Conservation (phyloP, 441 rosid genomes). For the Pelargonium cotyledonis region DNA sequence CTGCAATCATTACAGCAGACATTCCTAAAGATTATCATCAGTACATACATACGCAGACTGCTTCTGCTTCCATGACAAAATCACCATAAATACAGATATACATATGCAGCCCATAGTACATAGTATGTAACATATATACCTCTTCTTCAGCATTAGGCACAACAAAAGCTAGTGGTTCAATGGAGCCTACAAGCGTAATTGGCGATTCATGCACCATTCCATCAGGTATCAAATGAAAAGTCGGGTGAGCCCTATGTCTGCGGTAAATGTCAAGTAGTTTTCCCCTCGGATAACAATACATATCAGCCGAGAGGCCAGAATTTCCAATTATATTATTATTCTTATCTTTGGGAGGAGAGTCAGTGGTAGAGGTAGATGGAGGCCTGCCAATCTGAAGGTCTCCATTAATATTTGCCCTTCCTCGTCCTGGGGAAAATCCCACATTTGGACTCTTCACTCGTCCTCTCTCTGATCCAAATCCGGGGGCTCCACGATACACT, state of each 20-base stretch:
- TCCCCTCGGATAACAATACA: slow-evolving; percentile 68
- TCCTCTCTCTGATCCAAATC: slow-evolving; percentile 72
- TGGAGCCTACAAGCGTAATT: slow-evolving; percentile 31
- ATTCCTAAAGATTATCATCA: neutral
- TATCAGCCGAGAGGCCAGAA: slow-evolving; percentile 22
- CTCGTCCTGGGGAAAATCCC: slow-evolving; percentile 74
- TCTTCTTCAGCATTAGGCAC: slow-evolving; percentile 63
- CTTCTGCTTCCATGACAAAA: neutral
- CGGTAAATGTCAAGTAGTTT: slow-evolving; percentile 89
- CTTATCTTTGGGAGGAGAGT: slow-evolving; percentile 22
- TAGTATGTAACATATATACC: slow-evolving; percentile 28
- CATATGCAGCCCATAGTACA: neutral
- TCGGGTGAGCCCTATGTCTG: slow-evolving; percentile 37
- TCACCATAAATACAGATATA: slow-evolving; percentile 3
- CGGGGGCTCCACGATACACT: slow-evolving; percentile 73
- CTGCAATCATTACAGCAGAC: slow-evolving; percentile 26
- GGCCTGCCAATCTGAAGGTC: slow-evolving; percentile 29
- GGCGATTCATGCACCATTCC: slow-evolving; percentile 51
- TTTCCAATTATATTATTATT: slow-evolving; percentile 36
- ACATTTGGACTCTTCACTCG: slow-evolving; percentile 50
- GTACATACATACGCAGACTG: neutral
- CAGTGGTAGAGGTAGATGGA: slow-evolving; percentile 22
- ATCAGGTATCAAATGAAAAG: slow-evolving; percentile 36
- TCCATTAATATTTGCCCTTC: slow-evolving; percentile 41
- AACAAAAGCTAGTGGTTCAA: slow-evolving; percentile 68